Base-by-base conservation (phyloP, 306 rosid genomes). In the Sicyos baderoa region DNA sequence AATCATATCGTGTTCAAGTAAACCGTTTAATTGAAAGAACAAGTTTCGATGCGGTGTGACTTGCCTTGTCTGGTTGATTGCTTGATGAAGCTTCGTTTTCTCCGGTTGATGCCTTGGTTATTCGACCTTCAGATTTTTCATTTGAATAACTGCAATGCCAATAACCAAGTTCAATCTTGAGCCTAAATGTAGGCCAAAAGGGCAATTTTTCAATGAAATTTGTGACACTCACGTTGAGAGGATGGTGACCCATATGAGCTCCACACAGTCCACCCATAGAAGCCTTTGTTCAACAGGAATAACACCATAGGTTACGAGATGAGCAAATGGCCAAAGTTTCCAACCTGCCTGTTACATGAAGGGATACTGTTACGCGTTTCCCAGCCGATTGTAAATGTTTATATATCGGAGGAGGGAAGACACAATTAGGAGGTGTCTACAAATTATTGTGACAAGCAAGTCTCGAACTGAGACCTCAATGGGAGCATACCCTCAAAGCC, bases 271-370 rank as follows among this genome's bases (percentile, higher is more conserved):
- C 79, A 90, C 99, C 99, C 94, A 93, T 59, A 90, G 97, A 81
- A 93, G 96, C 85, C 99, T 83, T 85, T 90, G 99, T 58, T 90
- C 99, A 63, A 93, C 80, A 44, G 97, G 97, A 76, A 93, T 60
- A 63, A 90, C 79, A 63, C 99, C 96, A 76, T 93, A 88, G n/a
- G 99, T 93, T 80, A 90, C 71, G 74, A 93, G 76, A 90, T 90
- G 99, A 29, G 99, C 99, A 77, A 93, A 93, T 78, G 99, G 99
- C 97, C 99, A 88, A 66, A 93, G 97, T 78, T 93, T 88, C 99
- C 99, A 90, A 52, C 99, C 97, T 48, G 97, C 94, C 97, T 88
- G 89, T 58, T 52, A 77, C 72, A 74, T 79, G n/a, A 59, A 72
- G n/a, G 0, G n/a, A 68, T 68, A 12, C 1, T 8, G 15, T 47